Evolutionary conservation across 495 filamentous ascomycete genomes (phyloP), one percentile per base, ranked within the genome.

Genomic region (Daldinia caldariorum): DNA sequence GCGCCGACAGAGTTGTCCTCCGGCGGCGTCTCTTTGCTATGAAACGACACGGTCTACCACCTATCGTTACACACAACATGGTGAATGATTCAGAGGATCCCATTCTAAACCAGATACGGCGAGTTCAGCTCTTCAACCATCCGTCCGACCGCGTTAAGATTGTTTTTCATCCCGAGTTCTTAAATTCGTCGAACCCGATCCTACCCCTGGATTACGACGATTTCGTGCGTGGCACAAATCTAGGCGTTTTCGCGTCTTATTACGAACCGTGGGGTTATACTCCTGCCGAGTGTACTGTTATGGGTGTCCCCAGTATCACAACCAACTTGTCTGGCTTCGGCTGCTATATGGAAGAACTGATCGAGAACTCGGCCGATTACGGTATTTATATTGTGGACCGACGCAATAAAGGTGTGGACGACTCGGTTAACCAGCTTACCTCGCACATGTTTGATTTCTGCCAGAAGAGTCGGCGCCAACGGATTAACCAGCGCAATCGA

Each of bases 1-100:
- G 91, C 69, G 90, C 94, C 74, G 95, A 99, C 74, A 93, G 94
- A 50, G 92, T 99, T 57, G 90, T 99, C 79, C 85, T 99, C 53
- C 91, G 96, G 39, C 89, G 95, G 64, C 87, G 95, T 54, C 84
- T 99, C 29, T 99, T 95, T 72, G 95, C 94, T 56, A 96, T 98
- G 92, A 99, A 98, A 81, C 86, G 95, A 49, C 87, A 94, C 75
- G 84, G 83, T 32, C 87, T 98, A 8, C 95, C 95, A 1, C 95
- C 95, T 8, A 96, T 99, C 72, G 95, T 99, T 29, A 99, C 95
- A n/a, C 95, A 99, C 84, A 99, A 99, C 83, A 99, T 99, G 95
- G 81, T 90, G 72, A 97, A 97, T 73, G 95, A 99, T 79, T 75
- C 83, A 14, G 94, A 97, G 54, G 95, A 99, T 70, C 95, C 94